phyloP scores from a whole-genome alignment of 371 early-diverging fungal genomes.

The Saksenaea vasiformis region DNA sequence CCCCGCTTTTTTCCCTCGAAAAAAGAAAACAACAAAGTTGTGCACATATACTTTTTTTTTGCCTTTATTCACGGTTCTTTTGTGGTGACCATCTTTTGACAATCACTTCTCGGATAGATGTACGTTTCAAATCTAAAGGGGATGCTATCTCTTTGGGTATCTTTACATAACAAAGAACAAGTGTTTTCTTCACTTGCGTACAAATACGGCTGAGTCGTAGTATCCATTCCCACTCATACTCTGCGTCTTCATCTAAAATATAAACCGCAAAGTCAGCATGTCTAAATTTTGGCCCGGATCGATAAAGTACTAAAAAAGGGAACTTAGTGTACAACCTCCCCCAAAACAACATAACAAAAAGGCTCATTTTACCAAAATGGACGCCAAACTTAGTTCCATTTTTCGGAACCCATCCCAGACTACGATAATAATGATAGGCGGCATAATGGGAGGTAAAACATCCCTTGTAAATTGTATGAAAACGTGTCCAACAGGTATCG shows the following conservation, averaged over 20 bases:
- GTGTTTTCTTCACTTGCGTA: constrained; percentile 64
- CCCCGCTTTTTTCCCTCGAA: background rate
- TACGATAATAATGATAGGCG: constrained; percentile 82
- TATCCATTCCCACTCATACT: constrained; percentile 58
- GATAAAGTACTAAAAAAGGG: constrained; percentile 34
- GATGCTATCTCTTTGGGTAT: constrained; percentile 30
- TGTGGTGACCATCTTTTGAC: constrained; percentile 64
- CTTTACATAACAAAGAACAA: constrained; percentile 56
- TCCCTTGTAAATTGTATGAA: constrained; percentile 18
- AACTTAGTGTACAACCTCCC: constrained; percentile 21
- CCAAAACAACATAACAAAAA: constrained; percentile 31
- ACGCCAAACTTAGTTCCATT: constrained; percentile 84
- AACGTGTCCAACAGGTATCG: constrained; percentile 14
- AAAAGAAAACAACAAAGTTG: background rate
- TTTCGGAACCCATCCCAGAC: constrained; percentile 81
- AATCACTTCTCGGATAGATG: constrained; percentile 47
- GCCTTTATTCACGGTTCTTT: constrained; percentile 45
- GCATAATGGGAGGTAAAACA: constrained; percentile 65
- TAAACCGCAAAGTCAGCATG: constrained; percentile 42
- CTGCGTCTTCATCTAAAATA: constrained; percentile 24
- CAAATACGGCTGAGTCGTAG: constrained; percentile 62
- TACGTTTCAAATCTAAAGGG: constrained; percentile 25
- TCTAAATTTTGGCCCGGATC: constrained; percentile 22
- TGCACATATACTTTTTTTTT: background rate
- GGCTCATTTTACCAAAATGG: constrained; percentile 59